Conservation (phyloP, 169 alveolate genomes). For the Eimeria falciformis region DNA sequence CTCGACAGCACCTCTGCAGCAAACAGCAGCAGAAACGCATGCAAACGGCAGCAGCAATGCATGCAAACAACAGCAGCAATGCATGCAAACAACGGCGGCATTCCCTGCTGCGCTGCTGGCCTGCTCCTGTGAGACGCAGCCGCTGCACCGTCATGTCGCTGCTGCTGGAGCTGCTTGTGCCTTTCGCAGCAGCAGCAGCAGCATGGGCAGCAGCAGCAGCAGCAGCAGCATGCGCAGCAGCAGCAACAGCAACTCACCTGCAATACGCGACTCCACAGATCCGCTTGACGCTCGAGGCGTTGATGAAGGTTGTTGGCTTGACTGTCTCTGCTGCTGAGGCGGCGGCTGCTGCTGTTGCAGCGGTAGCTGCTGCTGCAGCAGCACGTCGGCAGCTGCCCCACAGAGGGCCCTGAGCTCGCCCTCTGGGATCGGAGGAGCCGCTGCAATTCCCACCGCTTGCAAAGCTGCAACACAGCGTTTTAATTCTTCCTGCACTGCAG, state of each 20-base stretch:
- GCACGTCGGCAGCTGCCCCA: conserved; percentile 24
- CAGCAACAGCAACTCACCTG: conserved; percentile 14
- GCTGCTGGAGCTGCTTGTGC: not conserved
- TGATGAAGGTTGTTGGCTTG: not conserved
- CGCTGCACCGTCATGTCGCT: not conserved
- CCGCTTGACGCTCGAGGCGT: not conserved
- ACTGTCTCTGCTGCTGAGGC: conserved; percentile 1
- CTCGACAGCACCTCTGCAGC: conserved; percentile 29
- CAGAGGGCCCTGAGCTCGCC: not conserved
- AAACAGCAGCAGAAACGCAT: conserved; percentile 9
- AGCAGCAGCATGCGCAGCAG: conserved; percentile 12
- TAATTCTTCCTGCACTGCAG: conserved; percentile 20
- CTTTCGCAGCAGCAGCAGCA: not conserved
- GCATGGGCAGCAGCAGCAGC: conserved; percentile 21
- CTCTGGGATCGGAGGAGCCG: conserved; percentile 9
- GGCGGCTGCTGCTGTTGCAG: not conserved
- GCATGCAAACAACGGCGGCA: not conserved
- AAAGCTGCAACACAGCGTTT: not conserved
- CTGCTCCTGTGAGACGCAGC: conserved; percentile 1
- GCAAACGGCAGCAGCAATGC: not conserved
- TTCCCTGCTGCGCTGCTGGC: too few species aligned
- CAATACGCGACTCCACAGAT: not conserved
- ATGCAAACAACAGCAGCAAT: not conserved
- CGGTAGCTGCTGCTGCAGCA: conserved; percentile 52
- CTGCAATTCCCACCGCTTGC: not conserved